phyloP scores from a whole-genome alignment of 176 grass and related monocot genomes.

The Dactylis glomerata region DNA sequence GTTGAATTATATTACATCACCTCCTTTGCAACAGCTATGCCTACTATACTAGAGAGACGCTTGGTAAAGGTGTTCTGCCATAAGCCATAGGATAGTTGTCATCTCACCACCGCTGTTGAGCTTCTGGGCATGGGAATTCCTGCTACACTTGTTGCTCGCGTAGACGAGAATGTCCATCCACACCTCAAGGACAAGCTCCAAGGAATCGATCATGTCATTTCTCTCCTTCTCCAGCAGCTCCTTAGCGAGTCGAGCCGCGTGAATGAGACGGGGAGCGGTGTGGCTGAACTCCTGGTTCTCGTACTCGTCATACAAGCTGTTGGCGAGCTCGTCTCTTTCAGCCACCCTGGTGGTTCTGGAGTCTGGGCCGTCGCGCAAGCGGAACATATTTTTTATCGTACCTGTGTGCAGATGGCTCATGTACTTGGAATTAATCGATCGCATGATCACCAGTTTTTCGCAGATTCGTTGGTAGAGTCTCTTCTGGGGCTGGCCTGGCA shows the following conservation, averaged over 20 bases:
- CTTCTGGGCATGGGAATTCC: constrained; percentile 8
- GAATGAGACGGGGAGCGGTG: background rate
- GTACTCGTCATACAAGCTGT: background rate
- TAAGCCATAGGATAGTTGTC: background rate
- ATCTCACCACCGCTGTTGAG: constrained; percentile 4
- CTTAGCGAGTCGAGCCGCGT: background rate
- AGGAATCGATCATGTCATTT: background rate
- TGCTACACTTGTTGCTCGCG: background rate
- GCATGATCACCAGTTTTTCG: background rate
- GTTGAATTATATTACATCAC: background rate
- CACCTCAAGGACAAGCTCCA: background rate
- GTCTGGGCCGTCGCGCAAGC: background rate
- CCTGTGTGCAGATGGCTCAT: background rate
- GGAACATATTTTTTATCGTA: background rate
- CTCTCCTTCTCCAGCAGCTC: background rate
- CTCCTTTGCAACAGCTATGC: background rate
- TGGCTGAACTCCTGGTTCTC: background rate
- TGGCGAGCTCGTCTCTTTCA: background rate
- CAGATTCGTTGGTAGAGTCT: background rate
- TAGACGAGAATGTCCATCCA: constrained; percentile 17
- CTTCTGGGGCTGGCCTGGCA: background rate
- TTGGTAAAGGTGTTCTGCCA: constrained; percentile 4
- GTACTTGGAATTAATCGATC: background rate
- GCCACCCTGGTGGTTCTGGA: background rate
- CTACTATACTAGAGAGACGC: background rate